Evolutionary conservation across 2,329 filamentous ascomycete species (phyloP).

Genomic region (Venturia aucupariae): DNA sequence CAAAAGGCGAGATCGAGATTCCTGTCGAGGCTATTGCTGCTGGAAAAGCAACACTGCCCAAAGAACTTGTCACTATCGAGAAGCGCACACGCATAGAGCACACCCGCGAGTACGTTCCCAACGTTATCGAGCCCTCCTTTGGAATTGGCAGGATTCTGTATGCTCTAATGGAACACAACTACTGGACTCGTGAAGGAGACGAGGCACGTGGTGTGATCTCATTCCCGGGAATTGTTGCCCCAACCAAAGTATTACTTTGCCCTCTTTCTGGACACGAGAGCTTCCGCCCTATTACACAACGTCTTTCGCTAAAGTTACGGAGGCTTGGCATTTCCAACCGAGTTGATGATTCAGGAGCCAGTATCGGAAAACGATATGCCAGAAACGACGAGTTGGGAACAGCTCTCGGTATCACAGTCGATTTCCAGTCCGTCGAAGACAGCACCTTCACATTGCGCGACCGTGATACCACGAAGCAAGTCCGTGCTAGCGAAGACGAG

Average conservation of each 20-base stretch:
- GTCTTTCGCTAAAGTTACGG: constrained; percentile 67
- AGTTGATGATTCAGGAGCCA: constrained; percentile 82
- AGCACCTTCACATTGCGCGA: constrained; percentile 80
- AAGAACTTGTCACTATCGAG: constrained; percentile 75
- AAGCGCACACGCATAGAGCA: constrained; percentile 76
- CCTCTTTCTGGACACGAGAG: constrained; percentile 73
- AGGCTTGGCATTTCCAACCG: constrained; percentile 70
- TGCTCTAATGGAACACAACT: constrained; percentile 85
- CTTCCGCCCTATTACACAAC: constrained; percentile 68
- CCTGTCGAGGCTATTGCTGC: constrained; percentile 58
- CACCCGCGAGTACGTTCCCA: constrained; percentile 83
- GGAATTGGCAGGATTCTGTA: constrained; percentile 94
- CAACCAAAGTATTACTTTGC: constrained; percentile 88
- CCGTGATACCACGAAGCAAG: constrained; percentile 82
- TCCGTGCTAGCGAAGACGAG: constrained; percentile 71
- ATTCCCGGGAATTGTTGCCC: constrained; percentile 71
- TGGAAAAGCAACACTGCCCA: constrained; percentile 69
- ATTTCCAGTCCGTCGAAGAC: constrained; percentile 91
- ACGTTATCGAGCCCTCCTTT: constrained; percentile 95
- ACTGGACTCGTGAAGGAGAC: constrained; percentile 80
- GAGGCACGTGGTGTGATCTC: constrained; percentile 77
- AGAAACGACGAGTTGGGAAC: constrained; percentile 95
- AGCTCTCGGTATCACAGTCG: constrained; percentile 84
- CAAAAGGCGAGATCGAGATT: constrained; percentile 65
- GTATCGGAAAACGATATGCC: constrained; percentile 76